Base-by-base conservation (phyloP, 148 eudicot genomes). In the Amaranthus hypochondriacus region DNA sequence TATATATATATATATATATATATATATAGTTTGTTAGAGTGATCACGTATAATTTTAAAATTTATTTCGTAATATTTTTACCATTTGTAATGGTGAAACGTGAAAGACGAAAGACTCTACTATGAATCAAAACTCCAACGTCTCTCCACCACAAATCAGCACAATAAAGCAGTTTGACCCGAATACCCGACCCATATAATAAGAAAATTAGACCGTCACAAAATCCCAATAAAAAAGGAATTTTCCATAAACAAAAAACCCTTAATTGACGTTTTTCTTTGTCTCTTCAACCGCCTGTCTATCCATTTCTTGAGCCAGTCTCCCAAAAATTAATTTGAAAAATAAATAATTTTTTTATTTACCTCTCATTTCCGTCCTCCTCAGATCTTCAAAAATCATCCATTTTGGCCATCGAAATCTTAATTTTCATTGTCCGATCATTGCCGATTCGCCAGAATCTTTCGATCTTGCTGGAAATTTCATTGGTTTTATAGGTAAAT, bases 301-400 rank as follows among this genome's bases (percentile, higher is more conserved):
- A 44, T 56, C 60, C 14, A 59, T 54, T 44, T 53, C 69, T 48
- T n/a, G 28, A 13, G 2, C 9, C 21, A 21, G n/a, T 10, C 60
- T 4, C 7, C 4, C 13, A 2, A 5, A 44, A 44, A 5, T 7
- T 42, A 46, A 43, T 43, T 63, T 63, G 6, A 42, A 62, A 42
- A 8, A 66, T 58, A 58, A 4, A 58, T 58, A 18, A 58, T 4
- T 4, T 58, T 60, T 51, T 68, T 68, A 5, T 52, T 47, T 10
- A 15, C 21, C 28, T 43, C 42, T 18, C 46, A 7, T 18, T 18
- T 56, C 21, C 66, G 50, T 69, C 76, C 80, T 73, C 69, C 71
- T 63, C 54, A 76, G 78, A 81, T 81, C 82, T 78, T 72, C 66
- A 59, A 75, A 70, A 75, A 68, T 63, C 68, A 48, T 66, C 62